Evolutionary conservation across 164 flowering plant genomes (phyloP).

Genomic region (Annona squamosa): DNA sequence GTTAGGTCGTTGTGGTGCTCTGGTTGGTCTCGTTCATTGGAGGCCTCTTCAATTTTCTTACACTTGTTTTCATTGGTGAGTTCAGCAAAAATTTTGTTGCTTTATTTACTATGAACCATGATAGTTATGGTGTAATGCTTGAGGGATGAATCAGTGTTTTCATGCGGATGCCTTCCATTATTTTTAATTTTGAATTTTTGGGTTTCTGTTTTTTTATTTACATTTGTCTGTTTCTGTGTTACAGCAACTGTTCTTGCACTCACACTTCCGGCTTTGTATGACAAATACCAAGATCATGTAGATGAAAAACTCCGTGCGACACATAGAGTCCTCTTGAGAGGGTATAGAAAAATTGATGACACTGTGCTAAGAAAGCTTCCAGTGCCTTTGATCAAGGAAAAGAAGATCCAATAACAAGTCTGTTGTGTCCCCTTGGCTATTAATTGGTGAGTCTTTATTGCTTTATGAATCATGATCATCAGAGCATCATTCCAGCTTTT

Average conservation of each 20-base stretch:
- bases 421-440: conserved; percentile 17
- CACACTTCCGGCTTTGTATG: conserved; percentile 62
- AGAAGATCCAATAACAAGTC: conserved; percentile 44
- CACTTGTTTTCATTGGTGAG: conserved; percentile 73
- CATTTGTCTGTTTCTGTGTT: background rate
- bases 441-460: background rate
- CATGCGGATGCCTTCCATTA: background rate
- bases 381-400: conserved; percentile 28
- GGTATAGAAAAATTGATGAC: conserved; percentile 50
- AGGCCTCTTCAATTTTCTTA: conserved; percentile 64
- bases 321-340: conserved; percentile 27
- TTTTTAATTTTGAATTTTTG: background rate
- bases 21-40: conserved; percentile 67
- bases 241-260: conserved; percentile 67
- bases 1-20: conserved; percentile 53
- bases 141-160: too few species aligned
- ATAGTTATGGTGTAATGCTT: too few species aligned
- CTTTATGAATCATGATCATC: background rate
- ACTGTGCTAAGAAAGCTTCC: conserved; percentile 44
- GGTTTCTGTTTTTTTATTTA: background rate
- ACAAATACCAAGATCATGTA: conserved; percentile 58
- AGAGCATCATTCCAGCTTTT: background rate
- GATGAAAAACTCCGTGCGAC: conserved; percentile 47
- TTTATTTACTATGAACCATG: background rate
- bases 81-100: background rate